These are phyloP conservation scores for Selaginella tamariscina DNA, from an alignment of 75 land plant species.

Conservation along the genomic window DNA sequence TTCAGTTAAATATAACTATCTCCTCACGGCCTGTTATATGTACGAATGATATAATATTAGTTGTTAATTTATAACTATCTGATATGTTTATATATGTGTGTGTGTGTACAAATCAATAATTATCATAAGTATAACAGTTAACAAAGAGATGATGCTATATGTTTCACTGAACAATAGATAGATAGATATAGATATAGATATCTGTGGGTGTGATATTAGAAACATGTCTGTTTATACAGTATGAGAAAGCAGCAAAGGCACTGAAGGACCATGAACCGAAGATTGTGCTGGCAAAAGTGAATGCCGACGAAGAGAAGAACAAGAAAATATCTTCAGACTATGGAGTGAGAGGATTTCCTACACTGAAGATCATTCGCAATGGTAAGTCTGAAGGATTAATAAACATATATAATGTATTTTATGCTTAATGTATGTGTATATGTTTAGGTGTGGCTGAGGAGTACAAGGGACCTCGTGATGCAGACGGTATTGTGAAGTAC, in stretches of 20 bases:
- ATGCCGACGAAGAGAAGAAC: conserved; percentile 75
- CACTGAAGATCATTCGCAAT: conserved; percentile 63
- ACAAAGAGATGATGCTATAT: background rate
- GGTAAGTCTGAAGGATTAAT: too few species aligned
- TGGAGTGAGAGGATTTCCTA: conserved; percentile 68
- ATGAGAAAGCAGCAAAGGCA: conserved; percentile 73
- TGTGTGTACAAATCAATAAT: too few species aligned
- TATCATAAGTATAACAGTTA: too few species aligned
- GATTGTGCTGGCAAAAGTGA: conserved; percentile 68
- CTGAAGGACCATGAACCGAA: conserved; percentile 62
- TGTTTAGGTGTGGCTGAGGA: conserved; percentile 46
- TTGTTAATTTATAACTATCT: background rate
- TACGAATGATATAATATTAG: background rate
- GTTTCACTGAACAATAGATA: background rate
- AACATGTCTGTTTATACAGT: conserved; percentile 33
- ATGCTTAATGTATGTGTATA: too few species aligned
- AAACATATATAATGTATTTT: too few species aligned
- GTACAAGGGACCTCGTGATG: conserved; percentile 84
- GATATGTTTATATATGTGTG: conserved; percentile 7
- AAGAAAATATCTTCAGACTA: conserved; percentile 46
- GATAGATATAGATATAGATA: background rate
- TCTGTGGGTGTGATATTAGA: background rate
- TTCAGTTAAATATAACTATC: background rate
- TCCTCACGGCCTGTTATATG: background rate
- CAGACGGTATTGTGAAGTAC: conserved; percentile 78